These are phyloP conservation scores for Epichloe baconii DNA, from an alignment of 2,329 filamentous ascomycete species.

Conservation along the genomic window DNA sequence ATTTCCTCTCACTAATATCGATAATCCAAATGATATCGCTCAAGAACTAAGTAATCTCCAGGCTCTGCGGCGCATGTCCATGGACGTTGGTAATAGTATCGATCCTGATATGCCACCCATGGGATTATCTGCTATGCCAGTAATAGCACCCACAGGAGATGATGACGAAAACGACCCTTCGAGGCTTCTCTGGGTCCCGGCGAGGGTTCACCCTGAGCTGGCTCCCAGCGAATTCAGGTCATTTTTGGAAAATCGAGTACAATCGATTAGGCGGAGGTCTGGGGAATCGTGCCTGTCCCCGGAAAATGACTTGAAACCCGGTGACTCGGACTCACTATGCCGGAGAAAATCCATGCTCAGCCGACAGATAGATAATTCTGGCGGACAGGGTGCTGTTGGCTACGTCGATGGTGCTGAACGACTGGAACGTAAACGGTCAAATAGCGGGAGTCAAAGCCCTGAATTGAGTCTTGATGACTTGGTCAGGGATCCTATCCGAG, in stretches of 20 bases:
- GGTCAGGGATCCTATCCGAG: constrained; percentile 63
- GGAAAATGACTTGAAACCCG: constrained; percentile 36
- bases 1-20: constrained; percentile 80
- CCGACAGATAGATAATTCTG: constrained; percentile 68
- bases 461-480: constrained; percentile 68
- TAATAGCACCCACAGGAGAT: constrained; percentile 55
- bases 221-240: constrained; percentile 94
- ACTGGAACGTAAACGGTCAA: constrained; percentile 59
- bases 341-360: constrained; percentile 96
- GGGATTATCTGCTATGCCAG: constrained; percentile 55
- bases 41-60: constrained; percentile 89
- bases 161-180: constrained; percentile 83
- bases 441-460: constrained; percentile 36
- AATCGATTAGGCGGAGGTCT: constrained; percentile 76
- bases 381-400: constrained; percentile 41
- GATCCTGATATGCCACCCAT: constrained; percentile 65
- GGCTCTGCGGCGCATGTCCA: constrained; percentile 81
- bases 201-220: constrained; percentile 83
- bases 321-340: constrained; percentile 46
- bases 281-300: constrained; percentile 54
- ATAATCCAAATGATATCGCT: constrained; percentile 75
- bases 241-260: constrained; percentile 85
- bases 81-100: constrained; percentile 68
- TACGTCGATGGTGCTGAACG: constrained; percentile 78
- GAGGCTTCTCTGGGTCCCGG: constrained; percentile 88